Evolutionary conservation across 345 rosid genomes (phyloP).

Genomic region (Rhodamnia argentea): DNA sequence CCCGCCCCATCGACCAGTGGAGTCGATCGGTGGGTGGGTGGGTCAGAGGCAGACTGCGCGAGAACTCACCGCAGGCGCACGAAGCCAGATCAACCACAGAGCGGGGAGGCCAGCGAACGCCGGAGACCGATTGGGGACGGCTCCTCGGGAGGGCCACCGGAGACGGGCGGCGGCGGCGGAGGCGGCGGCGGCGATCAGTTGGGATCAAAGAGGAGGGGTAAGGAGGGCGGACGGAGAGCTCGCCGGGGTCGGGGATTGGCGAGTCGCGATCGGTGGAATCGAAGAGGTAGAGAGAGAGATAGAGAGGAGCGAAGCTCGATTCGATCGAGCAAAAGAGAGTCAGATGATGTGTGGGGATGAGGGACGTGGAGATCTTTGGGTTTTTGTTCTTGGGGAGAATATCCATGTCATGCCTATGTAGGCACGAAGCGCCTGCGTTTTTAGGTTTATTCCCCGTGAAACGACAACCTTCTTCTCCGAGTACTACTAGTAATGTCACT

Average conservation of each 20-base stretch:
- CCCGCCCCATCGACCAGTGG: background rate
- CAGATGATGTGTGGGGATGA: background rate
- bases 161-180: background rate
- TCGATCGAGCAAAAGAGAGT: background rate
- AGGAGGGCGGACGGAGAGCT: too few relatives aligned
- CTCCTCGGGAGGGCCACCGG: background rate
- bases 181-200: background rate
- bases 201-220: background rate
- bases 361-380: too few relatives aligned
- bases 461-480: too few relatives aligned
- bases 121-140: background rate
- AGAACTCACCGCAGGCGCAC: background rate
- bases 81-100: background rate
- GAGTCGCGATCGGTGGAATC: background rate
- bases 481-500: too few relatives aligned
- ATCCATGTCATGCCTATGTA: too few relatives aligned
- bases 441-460: too few relatives aligned
- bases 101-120: background rate
- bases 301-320: background rate
- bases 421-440: too few relatives aligned
- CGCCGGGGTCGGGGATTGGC: too few relatives aligned
- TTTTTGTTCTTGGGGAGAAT: too few relatives aligned
- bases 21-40: background rate
- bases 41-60: background rate
- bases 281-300: background rate